These are phyloP conservation scores for Salvia miltiorrhiza DNA, from an alignment of 257 asterid genomes.

Conservation along the genomic window DNA sequence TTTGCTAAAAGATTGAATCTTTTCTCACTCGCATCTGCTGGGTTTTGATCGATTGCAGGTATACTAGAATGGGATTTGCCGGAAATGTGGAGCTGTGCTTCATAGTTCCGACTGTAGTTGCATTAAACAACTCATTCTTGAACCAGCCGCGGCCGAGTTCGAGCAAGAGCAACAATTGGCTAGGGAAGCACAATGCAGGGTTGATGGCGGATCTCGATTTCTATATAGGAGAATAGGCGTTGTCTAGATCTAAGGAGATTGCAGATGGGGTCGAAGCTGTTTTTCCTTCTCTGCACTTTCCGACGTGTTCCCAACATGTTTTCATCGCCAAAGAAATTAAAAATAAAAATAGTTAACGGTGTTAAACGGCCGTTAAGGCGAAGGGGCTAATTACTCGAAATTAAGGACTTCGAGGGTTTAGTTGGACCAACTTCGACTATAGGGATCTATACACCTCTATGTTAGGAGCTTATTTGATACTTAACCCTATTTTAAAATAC, in stretches of 20 bases:
- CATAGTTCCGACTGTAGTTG: slow-evolving; percentile 80
- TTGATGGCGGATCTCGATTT: slow-evolving; percentile 98
- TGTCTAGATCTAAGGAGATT: slow-evolving; percentile 78
- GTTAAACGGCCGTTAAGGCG: no score
- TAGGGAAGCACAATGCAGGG: slow-evolving; percentile 87
- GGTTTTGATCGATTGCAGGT: slow-evolving; percentile 38
- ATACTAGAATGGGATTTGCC: slow-evolving; percentile 93
- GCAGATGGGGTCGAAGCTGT: no score
- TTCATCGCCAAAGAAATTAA: no score
- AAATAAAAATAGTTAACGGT: no score
- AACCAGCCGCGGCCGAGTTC: slow-evolving; percentile 52
- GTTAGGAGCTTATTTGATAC: no score
- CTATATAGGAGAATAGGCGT: slow-evolving; percentile 84
- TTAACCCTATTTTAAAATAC: no score
- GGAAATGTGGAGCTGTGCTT: slow-evolving; percentile 98
- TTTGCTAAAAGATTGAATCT: not conserved
- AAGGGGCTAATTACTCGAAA: no score
- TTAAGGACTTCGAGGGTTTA: no score
- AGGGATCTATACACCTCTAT: no score
- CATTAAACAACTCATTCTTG: slow-evolving; percentile 74
- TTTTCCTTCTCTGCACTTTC: no score
- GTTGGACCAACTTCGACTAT: no score
- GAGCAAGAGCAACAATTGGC: slow-evolving; percentile 62
- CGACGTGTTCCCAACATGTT: no score
- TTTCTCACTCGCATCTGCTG: not conserved